Evolutionary conservation across 2,329 filamentous ascomycete species (phyloP).

Genomic region (Sordariomycetes sp.): DNA sequence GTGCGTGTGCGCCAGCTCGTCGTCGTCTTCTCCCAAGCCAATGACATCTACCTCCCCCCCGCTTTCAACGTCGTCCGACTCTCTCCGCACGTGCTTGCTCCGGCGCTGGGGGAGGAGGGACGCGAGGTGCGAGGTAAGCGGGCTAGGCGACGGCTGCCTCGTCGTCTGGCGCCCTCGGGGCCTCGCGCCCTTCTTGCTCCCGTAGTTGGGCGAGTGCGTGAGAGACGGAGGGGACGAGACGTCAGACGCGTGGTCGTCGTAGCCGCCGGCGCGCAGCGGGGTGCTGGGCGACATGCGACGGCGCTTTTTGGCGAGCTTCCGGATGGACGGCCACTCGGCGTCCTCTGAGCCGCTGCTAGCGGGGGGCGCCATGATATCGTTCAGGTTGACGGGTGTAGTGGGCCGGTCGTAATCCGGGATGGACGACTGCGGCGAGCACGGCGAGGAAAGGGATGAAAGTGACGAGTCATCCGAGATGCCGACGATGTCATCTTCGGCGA

Average conservation of each 20-base stretch:
- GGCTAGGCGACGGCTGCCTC: constrained; percentile 21
- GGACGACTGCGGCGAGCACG: constrained; percentile 14
- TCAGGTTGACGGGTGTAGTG: constrained; percentile 27
- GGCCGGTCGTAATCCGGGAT: constrained; percentile 14
- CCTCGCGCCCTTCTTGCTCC: constrained; percentile 11
- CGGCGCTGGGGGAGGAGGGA: constrained; percentile 39
- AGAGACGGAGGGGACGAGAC: constrained; percentile 52
- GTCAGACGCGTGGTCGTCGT: constrained; percentile 27
- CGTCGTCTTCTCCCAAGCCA: constrained; percentile 36
- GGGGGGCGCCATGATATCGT: constrained; percentile 40
- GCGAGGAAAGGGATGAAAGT: constrained; percentile 15
- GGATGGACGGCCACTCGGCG: constrained; percentile 37
- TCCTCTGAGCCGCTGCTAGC: constrained; percentile 36
- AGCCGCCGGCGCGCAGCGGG: constrained; percentile 13
- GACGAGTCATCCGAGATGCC: constrained; percentile 13
- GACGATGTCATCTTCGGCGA: constrained; percentile 6
- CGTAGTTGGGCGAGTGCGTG: constrained; percentile 50
- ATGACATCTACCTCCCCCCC: constrained; percentile 24
- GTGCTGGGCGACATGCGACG: constrained; percentile 22
- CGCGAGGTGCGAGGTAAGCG: constrained; percentile 40
- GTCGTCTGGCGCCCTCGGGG: constrained; percentile 16
- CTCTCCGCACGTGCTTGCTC: constrained; percentile 21
- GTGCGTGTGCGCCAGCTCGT: constrained; percentile 36
- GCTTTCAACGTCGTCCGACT: constrained; percentile 28
- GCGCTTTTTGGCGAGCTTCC: constrained; percentile 32